phyloP scores from a whole-genome alignment of 208 protist species.

The Leishmania turanica region DNA sequence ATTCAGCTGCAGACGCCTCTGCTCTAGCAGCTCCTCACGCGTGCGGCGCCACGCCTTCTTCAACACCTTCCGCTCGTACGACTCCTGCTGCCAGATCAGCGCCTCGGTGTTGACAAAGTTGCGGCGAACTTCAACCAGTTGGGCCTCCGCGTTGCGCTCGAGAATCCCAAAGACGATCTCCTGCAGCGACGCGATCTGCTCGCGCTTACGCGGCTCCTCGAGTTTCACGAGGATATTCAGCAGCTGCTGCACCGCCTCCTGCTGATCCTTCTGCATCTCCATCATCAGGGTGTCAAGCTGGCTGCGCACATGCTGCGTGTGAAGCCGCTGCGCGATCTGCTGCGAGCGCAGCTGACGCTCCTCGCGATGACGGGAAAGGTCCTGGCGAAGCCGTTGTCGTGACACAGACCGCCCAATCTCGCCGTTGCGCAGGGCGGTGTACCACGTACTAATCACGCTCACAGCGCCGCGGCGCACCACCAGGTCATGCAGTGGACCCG shows the following conservation, averaged over 20 bases:
- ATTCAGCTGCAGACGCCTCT: conserved; percentile 28
- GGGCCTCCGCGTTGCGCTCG: conserved; percentile 20
- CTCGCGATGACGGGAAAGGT: conserved; percentile 16
- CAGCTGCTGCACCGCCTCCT: conserved; percentile 18
- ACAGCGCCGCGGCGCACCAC: conserved; percentile 23
- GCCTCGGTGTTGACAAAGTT: conserved; percentile 25
- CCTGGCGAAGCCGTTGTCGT: conserved; percentile 19
- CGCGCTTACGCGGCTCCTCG: conserved; percentile 27
- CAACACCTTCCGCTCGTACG: conserved; percentile 44
- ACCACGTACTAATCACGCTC: conserved; percentile 25
- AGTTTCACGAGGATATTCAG: conserved; percentile 16
- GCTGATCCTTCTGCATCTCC: conserved; percentile 26
- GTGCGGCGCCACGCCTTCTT: conserved; percentile 27
- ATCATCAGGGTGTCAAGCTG: conserved; percentile 30
- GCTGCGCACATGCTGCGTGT: conserved; percentile 25
- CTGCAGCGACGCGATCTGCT: conserved; percentile 22
- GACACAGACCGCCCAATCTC: conserved; percentile 22
- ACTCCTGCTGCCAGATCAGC: conserved; percentile 52
- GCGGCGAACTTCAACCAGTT: conserved; percentile 10
- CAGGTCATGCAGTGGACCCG: conserved; percentile 26
- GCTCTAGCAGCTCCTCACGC: conserved; percentile 37
- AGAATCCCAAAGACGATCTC: conserved; percentile 24
- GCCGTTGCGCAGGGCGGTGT: conserved; percentile 16
- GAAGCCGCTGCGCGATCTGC: conserved; percentile 25
- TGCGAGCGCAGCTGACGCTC: conserved; percentile 14